Base-by-base conservation (phyloP, 2,329 filamentous ascomycete genomes). In the Aureobasidium sp. region DNA sequence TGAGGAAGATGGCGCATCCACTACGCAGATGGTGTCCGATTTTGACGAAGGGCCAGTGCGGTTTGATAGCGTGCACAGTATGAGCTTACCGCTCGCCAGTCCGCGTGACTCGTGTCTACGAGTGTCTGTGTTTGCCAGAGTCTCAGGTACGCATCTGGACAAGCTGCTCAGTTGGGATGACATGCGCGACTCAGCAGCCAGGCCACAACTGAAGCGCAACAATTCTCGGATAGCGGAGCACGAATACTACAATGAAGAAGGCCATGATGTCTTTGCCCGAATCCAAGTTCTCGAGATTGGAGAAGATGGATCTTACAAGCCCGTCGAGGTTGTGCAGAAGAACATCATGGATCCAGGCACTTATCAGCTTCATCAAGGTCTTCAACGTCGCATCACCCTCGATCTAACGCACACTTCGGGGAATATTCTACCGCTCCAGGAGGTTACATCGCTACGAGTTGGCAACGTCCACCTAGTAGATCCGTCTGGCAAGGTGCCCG, bases 141-240 rank as follows among this genome's bases (percentile, higher is more conserved):
- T 96, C 39, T 94, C 91, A 1, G 79, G 87, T 0, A 97, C 97
- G 87, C 94, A 99, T 75, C 82, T 99, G 27, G 94, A 99, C 74
- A 97, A 96, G 77, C 81, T 99, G 55, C 83, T 97, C 13, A 99
- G 94, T 76, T 99, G 94, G 94, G 94, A 99, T 72, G 94, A 97
- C 69, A 97, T 99, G 87, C 86, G 93, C 62, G 93, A 99, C 73
- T 80, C 82, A 29, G 80, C 81, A 3, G 79, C 81, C 51, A 75
- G 76, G 27, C 76, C 77, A 3, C 82, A 84, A 21, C 79, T 86
- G 54, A 82, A 83, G 64, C 82, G 83, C 21, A 81, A 82, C 61
- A 78, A 78, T 45, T 82, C 89, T 29, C 83, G 94, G 11, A 86
- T 99, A 66, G 87, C 90, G 13, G 94, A 99, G 73, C 88, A 89